A percentile compares a stretch with the other conserved stretches of the same genome.
These are phyloP conservation scores for Cyclocybe cylindracea DNA, from an alignment of 768 basidiomycete genomes.

Conservation along the genomic window DNA sequence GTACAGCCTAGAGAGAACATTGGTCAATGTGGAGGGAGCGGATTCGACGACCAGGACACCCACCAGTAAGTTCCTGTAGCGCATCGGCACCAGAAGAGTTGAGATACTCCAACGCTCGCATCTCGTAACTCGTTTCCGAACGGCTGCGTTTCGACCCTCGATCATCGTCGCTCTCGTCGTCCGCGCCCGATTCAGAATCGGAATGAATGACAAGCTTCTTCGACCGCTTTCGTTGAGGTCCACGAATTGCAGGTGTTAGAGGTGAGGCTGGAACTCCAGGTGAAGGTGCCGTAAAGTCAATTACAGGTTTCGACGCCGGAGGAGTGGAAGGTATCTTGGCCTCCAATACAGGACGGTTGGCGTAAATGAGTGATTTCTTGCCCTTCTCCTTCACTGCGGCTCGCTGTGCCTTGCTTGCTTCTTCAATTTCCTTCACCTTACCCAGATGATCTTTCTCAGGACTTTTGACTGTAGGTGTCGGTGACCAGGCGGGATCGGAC, in stretches of 20 bases:
- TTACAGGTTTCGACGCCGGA: slow-evolving; percentile 39
- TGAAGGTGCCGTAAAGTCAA: slow-evolving; percentile 36
- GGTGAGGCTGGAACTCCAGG: slow-evolving; percentile 34
- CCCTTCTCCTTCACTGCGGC: slow-evolving; percentile 72
- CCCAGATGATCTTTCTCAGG: slow-evolving; percentile 45
- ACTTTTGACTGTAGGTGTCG: slow-evolving; percentile 27
- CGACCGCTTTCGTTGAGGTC: slow-evolving; percentile 49
- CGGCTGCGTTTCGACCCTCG: slow-evolving; percentile 28
- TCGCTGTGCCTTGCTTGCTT: slow-evolving; percentile 67
- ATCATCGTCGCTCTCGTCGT: slow-evolving; percentile 44
- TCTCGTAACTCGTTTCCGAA: slow-evolving; percentile 41
- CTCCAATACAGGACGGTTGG: slow-evolving; percentile 58
- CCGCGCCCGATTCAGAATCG: slow-evolving; percentile 59
- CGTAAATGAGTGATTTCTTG: slow-evolving; percentile 83
- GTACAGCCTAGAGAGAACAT: slow-evolving; percentile 60
- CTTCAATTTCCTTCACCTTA: slow-evolving; percentile 71
- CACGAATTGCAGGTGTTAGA: slow-evolving; percentile 38
- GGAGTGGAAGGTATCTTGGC: slow-evolving; percentile 37
- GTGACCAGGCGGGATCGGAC: slow-evolving; percentile 57
- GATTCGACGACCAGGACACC: slow-evolving; percentile 15
- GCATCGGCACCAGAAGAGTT: slow-evolving; percentile 63
- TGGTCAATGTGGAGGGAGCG: slow-evolving; percentile 1
- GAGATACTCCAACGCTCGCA: slow-evolving; percentile 65
- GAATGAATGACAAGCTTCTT: slow-evolving; percentile 68
- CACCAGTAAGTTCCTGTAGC: slow-evolving; percentile 77